phyloP scores from a whole-genome alignment of 805 yeast species.

The Lipomyces chichibuensis region DNA sequence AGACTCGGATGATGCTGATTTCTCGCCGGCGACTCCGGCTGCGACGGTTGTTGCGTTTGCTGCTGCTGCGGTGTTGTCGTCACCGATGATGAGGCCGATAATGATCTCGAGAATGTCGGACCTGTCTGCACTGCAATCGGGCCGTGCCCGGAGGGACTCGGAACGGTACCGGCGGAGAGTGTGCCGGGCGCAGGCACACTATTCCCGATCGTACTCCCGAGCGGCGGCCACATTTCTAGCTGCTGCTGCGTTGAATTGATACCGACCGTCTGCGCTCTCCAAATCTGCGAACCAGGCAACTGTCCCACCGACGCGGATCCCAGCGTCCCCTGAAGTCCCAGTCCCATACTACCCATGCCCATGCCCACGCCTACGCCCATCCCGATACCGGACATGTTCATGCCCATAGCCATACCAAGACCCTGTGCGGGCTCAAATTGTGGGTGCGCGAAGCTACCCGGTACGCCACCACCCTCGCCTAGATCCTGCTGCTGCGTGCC shows the following conservation, averaged over 20 bases:
- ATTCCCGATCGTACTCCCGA: slow-evolving; percentile 15
- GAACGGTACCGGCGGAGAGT: neutral
- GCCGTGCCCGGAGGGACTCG: neutral
- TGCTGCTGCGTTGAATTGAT: neutral
- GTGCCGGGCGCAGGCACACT: slow-evolving; percentile 10
- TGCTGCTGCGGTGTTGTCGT: neutral
- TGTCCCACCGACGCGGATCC: neutral
- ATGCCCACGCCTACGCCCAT: neutral
- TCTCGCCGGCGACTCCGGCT: neutral
- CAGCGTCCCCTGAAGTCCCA: neutral
- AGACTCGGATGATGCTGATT: neutral
- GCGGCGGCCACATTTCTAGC: slow-evolving; percentile 22
- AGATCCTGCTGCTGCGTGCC: slow-evolving; percentile 11
- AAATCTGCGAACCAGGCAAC: neutral
- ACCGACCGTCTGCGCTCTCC: neutral
- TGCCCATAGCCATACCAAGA: slow-evolving; percentile 4
- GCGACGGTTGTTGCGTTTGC: slow-evolving; percentile 2
- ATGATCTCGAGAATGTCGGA: neutral
- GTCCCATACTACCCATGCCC: neutral
- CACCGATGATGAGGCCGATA: neutral
- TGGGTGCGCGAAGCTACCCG: neutral
- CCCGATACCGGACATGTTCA: neutral
- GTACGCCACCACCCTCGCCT: neutral
- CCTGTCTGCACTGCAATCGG: neutral
- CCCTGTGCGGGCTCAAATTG: slow-evolving; percentile 10